Conservation (phyloP, 2,329 filamentous ascomycete genomes). For the Aspergillus ochraceus region DNA sequence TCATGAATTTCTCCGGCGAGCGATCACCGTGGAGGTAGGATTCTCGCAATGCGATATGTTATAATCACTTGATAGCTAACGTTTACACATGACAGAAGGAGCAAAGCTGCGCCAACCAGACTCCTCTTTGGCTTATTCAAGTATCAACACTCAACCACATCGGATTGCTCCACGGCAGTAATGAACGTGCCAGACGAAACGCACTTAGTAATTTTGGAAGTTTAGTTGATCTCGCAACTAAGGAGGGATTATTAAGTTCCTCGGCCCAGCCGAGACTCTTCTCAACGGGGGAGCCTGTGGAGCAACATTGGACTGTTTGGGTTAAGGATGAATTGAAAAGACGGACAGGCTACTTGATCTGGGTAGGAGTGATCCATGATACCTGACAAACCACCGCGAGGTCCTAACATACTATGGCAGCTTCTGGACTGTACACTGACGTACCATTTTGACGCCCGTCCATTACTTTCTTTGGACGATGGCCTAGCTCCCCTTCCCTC, state of each 20-base stretch:
- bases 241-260: slow-evolving; percentile 23
- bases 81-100: slow-evolving; percentile 25
- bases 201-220: slow-evolving; percentile 29
- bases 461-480: slow-evolving; percentile 41
- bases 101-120: slow-evolving; percentile 12
- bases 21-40: slow-evolving; percentile 36
- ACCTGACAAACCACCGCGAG: background rate
- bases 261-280: slow-evolving; percentile 10
- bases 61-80: slow-evolving; percentile 1
- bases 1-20: slow-evolving; percentile 44
- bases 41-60: background rate
- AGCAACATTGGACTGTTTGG: slow-evolving; percentile 38
- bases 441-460: slow-evolving; percentile 39
- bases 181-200: slow-evolving; percentile 24
- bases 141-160: slow-evolving; percentile 34
- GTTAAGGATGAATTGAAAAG: slow-evolving; percentile 37
- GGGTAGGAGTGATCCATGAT: slow-evolving; percentile 34
- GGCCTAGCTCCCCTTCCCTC: slow-evolving; percentile 41
- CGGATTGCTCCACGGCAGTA: slow-evolving; percentile 29
- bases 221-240: slow-evolving; percentile 25
- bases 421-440: slow-evolving; percentile 44
- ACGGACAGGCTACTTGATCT: slow-evolving; percentile 45
- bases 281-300: slow-evolving; percentile 9
- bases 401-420: slow-evolving; percentile 20
- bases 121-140: slow-evolving; percentile 32